Percentiles rank a stretch among this genome's conserved stretches.
phyloP scores from a whole-genome alignment of 2,329 filamentous ascomycete species.

The Xylaria sp. region DNA sequence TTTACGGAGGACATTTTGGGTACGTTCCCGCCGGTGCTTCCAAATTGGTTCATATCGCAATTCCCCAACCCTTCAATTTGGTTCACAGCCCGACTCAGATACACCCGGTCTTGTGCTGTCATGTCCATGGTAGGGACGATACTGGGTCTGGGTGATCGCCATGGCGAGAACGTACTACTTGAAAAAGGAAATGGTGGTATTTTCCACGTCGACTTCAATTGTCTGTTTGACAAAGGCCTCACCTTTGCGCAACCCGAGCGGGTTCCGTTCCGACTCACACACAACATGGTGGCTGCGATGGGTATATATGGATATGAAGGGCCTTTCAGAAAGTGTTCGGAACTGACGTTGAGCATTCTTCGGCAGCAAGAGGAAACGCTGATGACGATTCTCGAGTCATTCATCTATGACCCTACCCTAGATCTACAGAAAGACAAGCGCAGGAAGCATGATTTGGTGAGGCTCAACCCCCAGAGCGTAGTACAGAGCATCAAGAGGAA shows the following conservation, averaged over 20 bases:
- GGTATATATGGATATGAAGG: constrained; percentile 94
- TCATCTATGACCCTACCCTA: constrained; percentile 94
- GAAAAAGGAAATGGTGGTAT: constrained; percentile 94
- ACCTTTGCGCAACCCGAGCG: constrained; percentile 95
- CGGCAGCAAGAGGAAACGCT: constrained; percentile 94
- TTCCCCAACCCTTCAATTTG: constrained; percentile 93
- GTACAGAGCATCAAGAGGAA: constrained; percentile 90
- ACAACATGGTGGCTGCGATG: constrained; percentile 99
- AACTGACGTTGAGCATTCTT: constrained; percentile 85
- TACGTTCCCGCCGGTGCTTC: constrained; percentile 83
- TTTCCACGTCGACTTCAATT: constrained; percentile 99
- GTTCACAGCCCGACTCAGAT: constrained; percentile 88
- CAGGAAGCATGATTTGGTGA: constrained; percentile 60
- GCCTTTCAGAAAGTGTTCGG: constrained; percentile 89
- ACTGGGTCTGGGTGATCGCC: constrained; percentile 89
- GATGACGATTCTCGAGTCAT: constrained; percentile 97
- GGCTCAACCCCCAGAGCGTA: constrained; percentile 74
- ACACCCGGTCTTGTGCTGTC: constrained; percentile 93
- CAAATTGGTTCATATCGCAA: constrained; percentile 94
- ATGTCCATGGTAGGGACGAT: constrained; percentile 99
- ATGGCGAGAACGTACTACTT: constrained; percentile 96
- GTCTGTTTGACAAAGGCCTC: constrained; percentile 96
- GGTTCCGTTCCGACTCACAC: constrained; percentile 95
- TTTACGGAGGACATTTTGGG: constrained; percentile 74
- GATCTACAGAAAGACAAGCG: constrained; percentile 84